phyloP scores from a whole-genome alignment of 768 basidiomycete genomes.

The Sarcomyxa edulis region DNA sequence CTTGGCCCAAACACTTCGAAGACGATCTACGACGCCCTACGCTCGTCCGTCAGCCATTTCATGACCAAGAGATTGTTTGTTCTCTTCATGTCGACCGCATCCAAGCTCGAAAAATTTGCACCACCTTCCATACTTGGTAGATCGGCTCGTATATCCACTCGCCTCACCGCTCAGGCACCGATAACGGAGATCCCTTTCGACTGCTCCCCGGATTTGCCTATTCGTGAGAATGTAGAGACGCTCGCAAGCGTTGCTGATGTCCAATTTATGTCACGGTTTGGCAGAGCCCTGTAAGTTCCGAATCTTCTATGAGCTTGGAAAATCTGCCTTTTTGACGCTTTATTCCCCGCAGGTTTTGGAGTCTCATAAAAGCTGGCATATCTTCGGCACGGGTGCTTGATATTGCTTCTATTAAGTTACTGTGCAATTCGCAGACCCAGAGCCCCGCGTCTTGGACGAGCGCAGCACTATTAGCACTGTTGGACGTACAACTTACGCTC shows the following conservation, averaged over 20 bases:
- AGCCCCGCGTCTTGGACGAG: no score
- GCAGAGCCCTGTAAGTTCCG: slow-evolving; percentile 3
- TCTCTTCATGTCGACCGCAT: slow-evolving; percentile 1
- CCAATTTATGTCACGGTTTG: slow-evolving; percentile 1
- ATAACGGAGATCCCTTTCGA: slow-evolving; percentile 6
- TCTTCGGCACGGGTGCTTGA: neutral
- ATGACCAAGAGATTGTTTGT: neutral
- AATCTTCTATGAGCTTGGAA: no score
- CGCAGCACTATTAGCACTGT: slow-evolving; percentile 6
- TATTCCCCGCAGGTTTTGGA: neutral
- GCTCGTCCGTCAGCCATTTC: slow-evolving; percentile 1
- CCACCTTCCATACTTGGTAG: neutral
- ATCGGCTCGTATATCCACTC: slow-evolving; percentile 1
- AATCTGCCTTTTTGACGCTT: neutral
- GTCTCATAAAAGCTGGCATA: neutral
- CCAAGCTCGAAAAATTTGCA: neutral
- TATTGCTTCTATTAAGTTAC: neutral
- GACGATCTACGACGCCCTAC: slow-evolving; percentile 1
- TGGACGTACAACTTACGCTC: slow-evolving; percentile 12
- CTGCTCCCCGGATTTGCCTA: neutral
- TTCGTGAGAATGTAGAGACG: neutral
- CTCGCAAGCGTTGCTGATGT: neutral
- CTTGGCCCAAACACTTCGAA: neutral
- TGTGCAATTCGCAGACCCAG: neutral
- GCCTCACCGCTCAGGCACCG: neutral